phyloP scores from a whole-genome alignment of 2,329 filamentous ascomycete genomes.

The Alternaria sp. region DNA sequence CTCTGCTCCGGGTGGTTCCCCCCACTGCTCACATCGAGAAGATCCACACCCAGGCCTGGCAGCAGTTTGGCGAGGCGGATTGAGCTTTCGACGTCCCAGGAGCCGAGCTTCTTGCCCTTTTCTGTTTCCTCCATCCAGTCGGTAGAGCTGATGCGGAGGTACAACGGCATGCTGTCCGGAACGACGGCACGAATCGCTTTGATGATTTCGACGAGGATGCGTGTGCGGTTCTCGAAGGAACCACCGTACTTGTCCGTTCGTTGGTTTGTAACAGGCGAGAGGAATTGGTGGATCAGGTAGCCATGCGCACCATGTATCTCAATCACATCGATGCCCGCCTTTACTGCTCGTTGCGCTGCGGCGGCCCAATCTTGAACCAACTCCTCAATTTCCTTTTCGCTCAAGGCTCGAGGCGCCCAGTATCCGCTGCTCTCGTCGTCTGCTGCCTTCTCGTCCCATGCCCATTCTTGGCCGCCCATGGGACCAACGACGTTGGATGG shows the following conservation, averaged over 20 bases:
- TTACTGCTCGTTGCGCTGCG: constrained; percentile 49
- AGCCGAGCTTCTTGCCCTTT: constrained; percentile 39
- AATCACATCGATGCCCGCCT: constrained; percentile 49
- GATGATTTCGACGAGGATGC: constrained; percentile 54
- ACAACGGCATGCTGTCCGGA: constrained; percentile 47
- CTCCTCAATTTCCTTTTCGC: constrained; percentile 50
- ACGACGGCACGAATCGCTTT: constrained; percentile 47
- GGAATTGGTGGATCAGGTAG: constrained; percentile 55
- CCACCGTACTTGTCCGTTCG: constrained; percentile 56
- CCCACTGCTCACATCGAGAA: constrained; percentile 58
- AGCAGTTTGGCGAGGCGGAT: constrained; percentile 53
- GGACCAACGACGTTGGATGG: constrained; percentile 48
- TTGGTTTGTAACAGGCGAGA: constrained; percentile 53
- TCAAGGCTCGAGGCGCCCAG: constrained; percentile 51
- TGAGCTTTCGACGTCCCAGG: constrained; percentile 54
- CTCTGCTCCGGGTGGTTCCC: constrained; percentile 57
- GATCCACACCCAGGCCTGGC: constrained; percentile 54
- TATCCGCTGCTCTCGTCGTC: constrained; percentile 46
- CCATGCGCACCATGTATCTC: constrained; percentile 58
- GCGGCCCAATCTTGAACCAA: constrained; percentile 52
- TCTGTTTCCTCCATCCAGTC: constrained; percentile 51
- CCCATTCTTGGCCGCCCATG: constrained; percentile 50
- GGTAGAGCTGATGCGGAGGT: constrained; percentile 47
- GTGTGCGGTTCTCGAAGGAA: constrained; percentile 50
- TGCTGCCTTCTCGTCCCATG: constrained; percentile 50